phyloP scores from a whole-genome alignment of 1,284 basidiomycete species.

The Trametes hirsuta region DNA sequence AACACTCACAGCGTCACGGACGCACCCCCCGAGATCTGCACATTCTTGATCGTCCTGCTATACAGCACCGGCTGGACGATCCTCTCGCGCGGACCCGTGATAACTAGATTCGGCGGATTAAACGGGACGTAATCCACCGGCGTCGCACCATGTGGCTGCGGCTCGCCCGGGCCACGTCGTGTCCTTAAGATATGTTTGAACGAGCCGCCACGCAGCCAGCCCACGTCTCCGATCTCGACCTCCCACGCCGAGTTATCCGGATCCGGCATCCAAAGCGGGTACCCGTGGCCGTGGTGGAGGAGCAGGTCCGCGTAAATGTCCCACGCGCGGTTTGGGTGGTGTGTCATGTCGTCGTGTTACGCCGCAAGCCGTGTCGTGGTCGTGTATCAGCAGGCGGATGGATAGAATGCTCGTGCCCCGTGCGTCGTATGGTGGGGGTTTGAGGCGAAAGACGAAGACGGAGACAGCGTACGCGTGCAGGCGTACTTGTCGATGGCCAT shows the following conservation, averaged over 20 bases:
- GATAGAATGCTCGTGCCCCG: no score
- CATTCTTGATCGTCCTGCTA: constrained; percentile 15
- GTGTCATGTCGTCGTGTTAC: not conserved
- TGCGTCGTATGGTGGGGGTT: no score
- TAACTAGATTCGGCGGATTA: constrained; percentile 1
- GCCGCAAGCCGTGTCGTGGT: not conserved
- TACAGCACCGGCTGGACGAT: constrained; percentile 7
- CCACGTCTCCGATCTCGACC: constrained; percentile 30
- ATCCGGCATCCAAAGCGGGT: constrained; percentile 31
- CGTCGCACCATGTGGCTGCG: constrained; percentile 1
- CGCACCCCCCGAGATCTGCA: not conserved
- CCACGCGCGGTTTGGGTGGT: not conserved
- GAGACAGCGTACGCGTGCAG: not conserved
- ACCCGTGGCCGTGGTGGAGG: constrained; percentile 19
- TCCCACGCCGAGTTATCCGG: constrained; percentile 7
- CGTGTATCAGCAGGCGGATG: no score
- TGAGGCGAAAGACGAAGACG: no score
- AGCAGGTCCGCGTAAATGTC: constrained; percentile 28
- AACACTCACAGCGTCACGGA: constrained; percentile 6
- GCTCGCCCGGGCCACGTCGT: not conserved
- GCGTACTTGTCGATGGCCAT: not conserved
- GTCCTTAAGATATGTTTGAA: constrained; percentile 28
- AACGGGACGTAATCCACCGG: constrained; percentile 13
- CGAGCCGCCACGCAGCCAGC: constrained; percentile 22
- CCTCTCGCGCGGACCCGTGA: constrained; percentile 2